Evolutionary conservation across 495 filamentous ascomycete genomes (phyloP).

Genomic region (Durotheca rogersii): DNA sequence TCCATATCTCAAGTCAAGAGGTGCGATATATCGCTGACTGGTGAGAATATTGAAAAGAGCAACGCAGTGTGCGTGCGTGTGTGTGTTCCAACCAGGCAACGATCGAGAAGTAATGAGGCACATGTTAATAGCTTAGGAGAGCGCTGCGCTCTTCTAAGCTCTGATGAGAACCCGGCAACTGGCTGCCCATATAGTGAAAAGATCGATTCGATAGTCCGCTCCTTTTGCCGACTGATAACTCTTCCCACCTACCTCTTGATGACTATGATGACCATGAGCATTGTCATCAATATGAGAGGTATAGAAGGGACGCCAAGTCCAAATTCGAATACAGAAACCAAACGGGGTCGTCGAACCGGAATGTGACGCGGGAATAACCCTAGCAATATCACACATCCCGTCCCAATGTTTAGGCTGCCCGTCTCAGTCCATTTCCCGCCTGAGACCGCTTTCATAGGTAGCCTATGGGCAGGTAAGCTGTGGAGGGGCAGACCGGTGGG

Average conservation of each 20-base stretch:
- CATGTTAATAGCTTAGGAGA: too few relatives aligned
- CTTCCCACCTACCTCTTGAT: constrained; percentile 1
- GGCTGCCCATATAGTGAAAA: constrained; percentile 3
- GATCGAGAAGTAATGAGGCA: too few relatives aligned
- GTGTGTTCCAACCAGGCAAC: too few relatives aligned
- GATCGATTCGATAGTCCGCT: constrained; percentile 14
- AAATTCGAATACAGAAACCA: constrained; percentile 10
- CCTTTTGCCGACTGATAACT: constrained; percentile 12
- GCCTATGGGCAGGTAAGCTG: too few relatives aligned
- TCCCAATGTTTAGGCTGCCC: constrained; percentile 14
- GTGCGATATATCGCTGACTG: constrained; percentile 11
- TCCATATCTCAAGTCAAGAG: not conserved
- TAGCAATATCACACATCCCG: constrained; percentile 19
- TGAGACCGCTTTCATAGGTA: constrained; percentile 12
- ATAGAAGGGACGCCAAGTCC: not conserved
- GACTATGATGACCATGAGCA: constrained; percentile 1
- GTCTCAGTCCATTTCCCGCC: constrained; percentile 3
- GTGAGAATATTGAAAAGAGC: too few relatives aligned
- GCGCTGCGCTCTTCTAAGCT: too few relatives aligned
- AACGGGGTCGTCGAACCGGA: constrained; percentile 22
- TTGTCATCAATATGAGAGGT: not conserved
- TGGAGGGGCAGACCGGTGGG: not conserved
- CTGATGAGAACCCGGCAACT: not conserved
- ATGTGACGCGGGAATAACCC: constrained; percentile 21
- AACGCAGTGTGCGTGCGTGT: too few relatives aligned